These are phyloP conservation scores for Aspergillus brunneoviolaceus DNA, from an alignment of 2,329 filamentous ascomycete genomes.

Conservation along the genomic window DNA sequence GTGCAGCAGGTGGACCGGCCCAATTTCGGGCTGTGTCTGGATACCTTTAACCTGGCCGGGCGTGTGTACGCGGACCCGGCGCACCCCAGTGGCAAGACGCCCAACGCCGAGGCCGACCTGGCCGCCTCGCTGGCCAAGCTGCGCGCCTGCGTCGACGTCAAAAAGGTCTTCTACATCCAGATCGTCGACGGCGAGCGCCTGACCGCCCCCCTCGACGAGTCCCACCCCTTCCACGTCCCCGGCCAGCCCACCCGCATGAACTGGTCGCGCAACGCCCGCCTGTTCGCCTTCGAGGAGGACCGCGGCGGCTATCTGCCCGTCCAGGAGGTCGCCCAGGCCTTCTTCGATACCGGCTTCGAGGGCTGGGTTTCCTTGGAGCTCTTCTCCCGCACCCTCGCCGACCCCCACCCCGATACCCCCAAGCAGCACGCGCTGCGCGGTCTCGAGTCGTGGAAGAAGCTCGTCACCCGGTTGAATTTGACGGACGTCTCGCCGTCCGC, in stretches of 20 bases:
- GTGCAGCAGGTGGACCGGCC: conserved; percentile 62
- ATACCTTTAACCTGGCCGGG: conserved; percentile 76
- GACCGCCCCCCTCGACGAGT: conserved; percentile 54
- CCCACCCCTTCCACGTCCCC: conserved; percentile 59
- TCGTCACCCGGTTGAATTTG: conserved; percentile 30
- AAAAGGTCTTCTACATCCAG: conserved; percentile 73
- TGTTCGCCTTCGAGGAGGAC: conserved; percentile 65
- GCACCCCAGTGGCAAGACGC: conserved; percentile 50
- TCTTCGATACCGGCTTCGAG: conserved; percentile 62
- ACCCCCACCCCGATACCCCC: conserved; percentile 53
- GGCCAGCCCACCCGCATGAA: conserved; percentile 67
- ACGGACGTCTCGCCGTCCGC: not conserved
- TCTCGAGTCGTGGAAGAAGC: conserved; percentile 52
- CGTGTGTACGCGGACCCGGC: conserved; percentile 70
- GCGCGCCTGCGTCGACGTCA: conserved; percentile 55
- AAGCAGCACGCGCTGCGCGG: conserved; percentile 56
- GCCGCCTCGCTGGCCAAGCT: conserved; percentile 56
- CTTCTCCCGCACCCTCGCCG: conserved; percentile 61
- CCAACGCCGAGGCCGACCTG: conserved; percentile 57
- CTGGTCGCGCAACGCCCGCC: conserved; percentile 72
- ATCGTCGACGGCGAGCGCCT: conserved; percentile 72
- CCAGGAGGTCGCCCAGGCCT: conserved; percentile 58
- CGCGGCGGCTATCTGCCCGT: conserved; percentile 68
- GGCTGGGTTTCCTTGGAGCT: conserved; percentile 73
- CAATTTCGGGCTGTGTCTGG: conserved; percentile 75